Base-by-base conservation (phyloP, 2,329 filamentous ascomycete genomes). In the Trichoderma sp. region DNA sequence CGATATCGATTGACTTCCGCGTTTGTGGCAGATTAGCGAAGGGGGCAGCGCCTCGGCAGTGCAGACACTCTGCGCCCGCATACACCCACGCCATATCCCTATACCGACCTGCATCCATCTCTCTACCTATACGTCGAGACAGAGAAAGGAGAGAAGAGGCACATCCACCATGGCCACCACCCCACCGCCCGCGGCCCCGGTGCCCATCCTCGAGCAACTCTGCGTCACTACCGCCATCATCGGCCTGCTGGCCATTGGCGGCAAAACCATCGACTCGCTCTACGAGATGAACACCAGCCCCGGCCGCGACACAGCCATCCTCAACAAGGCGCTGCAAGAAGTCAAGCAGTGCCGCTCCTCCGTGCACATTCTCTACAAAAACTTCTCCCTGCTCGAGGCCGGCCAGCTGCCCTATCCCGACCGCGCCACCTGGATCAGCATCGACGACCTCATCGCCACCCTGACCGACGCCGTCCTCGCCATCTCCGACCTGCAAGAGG, bases 321-420 rank as follows among this genome's bases (percentile, higher is more conserved):
- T 79, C 68, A 76, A 75, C 71, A 72, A 75, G 56, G 76, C 77
- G 14, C 73, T 80, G 6, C 77, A 78, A 56, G 77, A 79, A 69
- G 71, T 79, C 46, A 79, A 79, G 60, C 78, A 80, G 70, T 79
- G 77, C 46, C 77, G 79, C 39, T 80, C 79, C 13, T 79, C 79
- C 1, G 73, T 79, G 21, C 77, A 79, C 71, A 74, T 79, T 49
- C 73, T 80, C 46, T 77, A 76, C 73, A 80, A 80, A 71, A 77
- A 77, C 5, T 74, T 80, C 55, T 72, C 68, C 26, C 74, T 78
- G 24, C 73, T 79, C 67, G 77, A 79, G 70, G 74, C 77, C 46
- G 76, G 70, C 34, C 74, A 74, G 67, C 72, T 80, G 43, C 78
- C 78, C 16, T 78, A 78, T 30, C 78, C 78, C 37, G 76, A 77